A percentile compares a stretch with the other conserved stretches of the same genome.
phyloP scores from a whole-genome alignment of 1,284 basidiomycete genomes.

The Melanopsichium pennsylvanicum region DNA sequence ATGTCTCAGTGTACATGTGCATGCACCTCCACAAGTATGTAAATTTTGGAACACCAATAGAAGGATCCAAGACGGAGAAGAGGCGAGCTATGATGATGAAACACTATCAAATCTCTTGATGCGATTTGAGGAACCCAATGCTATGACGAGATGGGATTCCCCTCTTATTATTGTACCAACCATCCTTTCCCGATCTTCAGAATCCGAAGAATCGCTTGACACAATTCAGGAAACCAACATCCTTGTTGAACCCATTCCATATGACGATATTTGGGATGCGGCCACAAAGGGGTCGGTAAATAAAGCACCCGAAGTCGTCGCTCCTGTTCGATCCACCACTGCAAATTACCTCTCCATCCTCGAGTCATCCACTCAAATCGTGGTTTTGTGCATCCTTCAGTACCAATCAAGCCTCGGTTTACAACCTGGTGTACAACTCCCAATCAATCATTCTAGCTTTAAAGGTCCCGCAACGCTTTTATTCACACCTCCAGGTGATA shows the following conservation, averaged over 20 bases:
- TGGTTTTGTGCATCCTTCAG: constrained; percentile 52
- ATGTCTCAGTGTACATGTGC: constrained; percentile 78
- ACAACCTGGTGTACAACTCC: constrained; percentile 25
- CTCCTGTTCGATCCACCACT: constrained; percentile 67
- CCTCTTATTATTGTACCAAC: constrained; percentile 82
- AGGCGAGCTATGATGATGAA: constrained; percentile 72
- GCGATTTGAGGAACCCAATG: constrained; percentile 93
- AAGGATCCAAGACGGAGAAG: constrained; percentile 65
- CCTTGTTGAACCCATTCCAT: constrained; percentile 70
- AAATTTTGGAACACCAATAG: constrained; percentile 75
- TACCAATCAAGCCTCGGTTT: constrained; percentile 26
- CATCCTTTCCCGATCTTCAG: not conserved
- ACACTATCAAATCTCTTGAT: constrained; percentile 90
- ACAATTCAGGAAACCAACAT: constrained; percentile 73
- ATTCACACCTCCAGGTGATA: constrained; percentile 40
- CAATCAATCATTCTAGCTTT: constrained; percentile 20
- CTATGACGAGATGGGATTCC: constrained; percentile 96
- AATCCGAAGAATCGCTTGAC: not conserved
- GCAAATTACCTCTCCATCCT: constrained; percentile 67
- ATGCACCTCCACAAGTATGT: constrained; percentile 71
- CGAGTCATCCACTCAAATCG: constrained; percentile 57
- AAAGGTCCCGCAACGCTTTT: constrained; percentile 15
- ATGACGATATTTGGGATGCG: constrained; percentile 80
- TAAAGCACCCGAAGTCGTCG: constrained; percentile 84
- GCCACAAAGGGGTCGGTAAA: constrained; percentile 80